Base-by-base conservation (phyloP, 805 yeast species). In the Yarrowia deformans region DNA sequence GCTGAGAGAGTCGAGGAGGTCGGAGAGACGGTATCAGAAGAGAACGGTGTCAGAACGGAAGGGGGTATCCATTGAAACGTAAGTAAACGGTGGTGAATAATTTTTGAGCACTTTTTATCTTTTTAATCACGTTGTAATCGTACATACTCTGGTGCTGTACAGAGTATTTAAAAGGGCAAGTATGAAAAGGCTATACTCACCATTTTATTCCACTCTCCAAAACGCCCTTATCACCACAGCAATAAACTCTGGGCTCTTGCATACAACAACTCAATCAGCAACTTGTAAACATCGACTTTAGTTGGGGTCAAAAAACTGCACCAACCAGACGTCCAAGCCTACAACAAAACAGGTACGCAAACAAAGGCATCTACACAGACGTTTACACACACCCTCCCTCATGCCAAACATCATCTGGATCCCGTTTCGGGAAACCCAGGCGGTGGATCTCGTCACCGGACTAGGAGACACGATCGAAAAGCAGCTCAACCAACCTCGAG, bases 391-490 rank as follows among this genome's bases (percentile, higher is more conserved):
- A 16, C 8, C 13, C 43, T 3, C n/a, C 52, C 14, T 2, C 16
- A 50, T 66, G 42, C 73, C 75, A 55, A 85, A 86, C 70, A 75
- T 87, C 48, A 75, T 87, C 18, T 80, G 79, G 70, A 78, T 88
- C 3, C 90, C 90, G 0, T 79, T 83, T 23, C 79, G 89, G 60
- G 79, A 81, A 68, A 82, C 89, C 0, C 76, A 78, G 40, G 77
- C 78, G 8, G 73, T 83, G 2, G 82, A 82, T 61, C 71, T 88
- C 8, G 82, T 80, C 2, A 74, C 73, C 1, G 79, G 77, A 19
- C 74, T 85, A 8, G 74, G 81, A 2, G 78, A 78, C 13, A 76
- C 85, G 43, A 88, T 89, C 45, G 79, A 83, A 50, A 74, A 77
- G 37, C 88, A 85, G 67, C 81, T 81, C 64, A 80, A 79, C 68